Evolutionary conservation across 768 basidiomycete genomes (phyloP).

Genomic region (Suillus cothurnatus): DNA sequence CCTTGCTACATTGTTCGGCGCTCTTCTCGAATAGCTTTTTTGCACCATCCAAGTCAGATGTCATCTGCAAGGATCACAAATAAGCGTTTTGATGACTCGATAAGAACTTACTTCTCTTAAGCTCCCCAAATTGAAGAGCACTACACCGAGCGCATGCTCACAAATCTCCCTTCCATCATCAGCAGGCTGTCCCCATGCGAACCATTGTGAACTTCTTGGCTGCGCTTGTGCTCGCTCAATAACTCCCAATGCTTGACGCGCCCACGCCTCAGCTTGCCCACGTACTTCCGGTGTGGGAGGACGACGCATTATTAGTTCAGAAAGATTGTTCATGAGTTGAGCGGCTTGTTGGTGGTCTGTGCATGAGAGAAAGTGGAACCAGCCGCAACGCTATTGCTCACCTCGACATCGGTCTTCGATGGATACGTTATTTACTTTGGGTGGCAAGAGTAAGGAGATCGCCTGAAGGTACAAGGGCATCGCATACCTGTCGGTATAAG

Average conservation of each 20-base stretch:
- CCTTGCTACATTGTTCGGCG: conserved; percentile 31
- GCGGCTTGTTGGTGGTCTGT: conserved; percentile 33
- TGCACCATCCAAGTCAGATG: conserved; percentile 31
- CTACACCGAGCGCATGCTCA: conserved; percentile 55
- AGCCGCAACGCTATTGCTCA: conserved; percentile 23
- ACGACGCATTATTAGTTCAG: conserved; percentile 42
- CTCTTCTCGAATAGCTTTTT: conserved; percentile 34
- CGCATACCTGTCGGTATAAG: conserved; percentile 49
- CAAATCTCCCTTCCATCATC: conserved; percentile 43
- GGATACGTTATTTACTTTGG: conserved; percentile 28
- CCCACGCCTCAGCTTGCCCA: conserved; percentile 62
- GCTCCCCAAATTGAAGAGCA: conserved; percentile 63
- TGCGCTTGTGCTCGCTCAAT: conserved; percentile 30
- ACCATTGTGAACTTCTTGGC: conserved; percentile 14
- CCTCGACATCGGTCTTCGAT: conserved; percentile 63
- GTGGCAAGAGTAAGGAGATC: conserved; percentile 59
- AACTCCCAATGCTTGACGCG: conserved; percentile 46
- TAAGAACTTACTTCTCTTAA: conserved; percentile 43
- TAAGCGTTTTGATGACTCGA: background rate
- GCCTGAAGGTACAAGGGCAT: conserved; percentile 68
- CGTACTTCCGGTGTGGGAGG: conserved; percentile 38
- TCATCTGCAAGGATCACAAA: conserved; percentile 30
- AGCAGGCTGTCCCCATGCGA: conserved; percentile 15
- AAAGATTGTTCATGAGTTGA: conserved; percentile 52
- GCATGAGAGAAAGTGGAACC: background rate